Percentiles rank a stretch among this genome's conserved stretches.
These are phyloP conservation scores for Mortierella sp. DNA, from an alignment of 371 early-diverging fungal genomes.

Conservation along the genomic window DNA sequence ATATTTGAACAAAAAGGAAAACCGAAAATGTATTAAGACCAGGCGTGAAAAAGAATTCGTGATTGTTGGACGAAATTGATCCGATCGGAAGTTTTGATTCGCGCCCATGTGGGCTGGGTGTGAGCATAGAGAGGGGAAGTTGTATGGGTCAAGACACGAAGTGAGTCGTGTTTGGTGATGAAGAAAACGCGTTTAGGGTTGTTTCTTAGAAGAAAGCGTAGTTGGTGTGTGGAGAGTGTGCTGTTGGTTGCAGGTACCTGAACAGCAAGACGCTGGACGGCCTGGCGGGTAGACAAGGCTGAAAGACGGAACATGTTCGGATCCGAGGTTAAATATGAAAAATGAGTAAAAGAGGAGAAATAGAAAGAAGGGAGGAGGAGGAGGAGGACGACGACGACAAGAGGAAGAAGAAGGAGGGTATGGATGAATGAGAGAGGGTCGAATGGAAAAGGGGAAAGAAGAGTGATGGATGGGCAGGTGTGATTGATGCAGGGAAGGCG, in stretches of 20 bases:
- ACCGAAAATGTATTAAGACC: background rate
- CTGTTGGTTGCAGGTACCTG: slow-evolving; percentile 19
- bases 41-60: background rate
- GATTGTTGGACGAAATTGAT: background rate
- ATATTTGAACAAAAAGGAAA: background rate
- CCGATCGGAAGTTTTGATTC: slow-evolving; percentile 7
- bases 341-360: background rate
- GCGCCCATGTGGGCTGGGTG: background rate
- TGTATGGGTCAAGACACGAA: background rate
- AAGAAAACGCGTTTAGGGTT: background rate
- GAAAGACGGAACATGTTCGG: slow-evolving; percentile 33
- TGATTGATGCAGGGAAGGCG: background rate
- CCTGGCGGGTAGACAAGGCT: slow-evolving; percentile 23
- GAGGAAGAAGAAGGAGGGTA: background rate
- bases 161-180: background rate
- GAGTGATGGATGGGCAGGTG: background rate
- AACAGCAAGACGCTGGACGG: slow-evolving; percentile 29
- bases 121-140: background rate
- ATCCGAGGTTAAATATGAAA: background rate
- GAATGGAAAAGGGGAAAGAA: background rate
- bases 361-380: too few species aligned
- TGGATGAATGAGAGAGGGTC: background rate
- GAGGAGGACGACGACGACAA: background rate
- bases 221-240: background rate
- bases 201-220: background rate